Percentiles rank a stretch among this genome's conserved stretches.
phyloP scores from a whole-genome alignment of 1,284 basidiomycete species.

The Sphagnurus paluster region DNA sequence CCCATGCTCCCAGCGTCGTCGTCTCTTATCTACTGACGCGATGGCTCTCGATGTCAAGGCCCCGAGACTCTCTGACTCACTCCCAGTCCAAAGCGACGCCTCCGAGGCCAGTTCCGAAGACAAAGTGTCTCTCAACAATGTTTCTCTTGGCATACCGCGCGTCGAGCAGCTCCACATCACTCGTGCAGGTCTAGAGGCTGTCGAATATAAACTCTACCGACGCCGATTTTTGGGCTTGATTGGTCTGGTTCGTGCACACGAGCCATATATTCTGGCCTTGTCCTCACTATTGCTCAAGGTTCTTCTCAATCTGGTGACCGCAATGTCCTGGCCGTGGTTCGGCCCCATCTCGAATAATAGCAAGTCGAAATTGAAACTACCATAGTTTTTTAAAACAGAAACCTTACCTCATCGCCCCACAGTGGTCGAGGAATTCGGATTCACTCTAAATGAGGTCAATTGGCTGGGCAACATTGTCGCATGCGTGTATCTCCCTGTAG shows the following conservation, averaged over 20 bases:
- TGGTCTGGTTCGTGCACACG: slow-evolving; percentile 49
- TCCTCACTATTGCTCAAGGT: slow-evolving; percentile 40
- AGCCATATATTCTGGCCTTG: background rate
- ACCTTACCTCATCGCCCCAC: background rate
- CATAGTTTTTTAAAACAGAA: slow-evolving; percentile 3
- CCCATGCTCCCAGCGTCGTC: background rate
- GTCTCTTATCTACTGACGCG: background rate
- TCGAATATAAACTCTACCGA: slow-evolving; percentile 62
- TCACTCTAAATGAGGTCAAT: slow-evolving; percentile 67
- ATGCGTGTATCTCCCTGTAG: slow-evolving; percentile 59
- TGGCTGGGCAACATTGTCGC: slow-evolving; percentile 75
- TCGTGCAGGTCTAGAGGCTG: background rate
- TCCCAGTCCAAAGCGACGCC: background rate
- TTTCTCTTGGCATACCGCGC: slow-evolving; percentile 1
- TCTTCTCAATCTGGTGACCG: slow-evolving; percentile 58
- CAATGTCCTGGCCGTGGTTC: slow-evolving; percentile 71
- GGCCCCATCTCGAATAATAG: slow-evolving; percentile 73
- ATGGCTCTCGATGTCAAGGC: background rate
- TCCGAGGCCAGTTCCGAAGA: background rate
- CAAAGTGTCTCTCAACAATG: background rate
- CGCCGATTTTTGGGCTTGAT: slow-evolving; percentile 63
- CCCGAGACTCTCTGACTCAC: background rate
- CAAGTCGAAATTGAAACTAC: too few species aligned
- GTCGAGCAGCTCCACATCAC: background rate
- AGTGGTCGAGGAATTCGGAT: slow-evolving; percentile 62